A percentile compares a stretch with the other conserved stretches of the same genome.
phyloP scores from a whole-genome alignment of 371 early-diverging fungal genomes.

The Mucor circinelloides region DNA sequence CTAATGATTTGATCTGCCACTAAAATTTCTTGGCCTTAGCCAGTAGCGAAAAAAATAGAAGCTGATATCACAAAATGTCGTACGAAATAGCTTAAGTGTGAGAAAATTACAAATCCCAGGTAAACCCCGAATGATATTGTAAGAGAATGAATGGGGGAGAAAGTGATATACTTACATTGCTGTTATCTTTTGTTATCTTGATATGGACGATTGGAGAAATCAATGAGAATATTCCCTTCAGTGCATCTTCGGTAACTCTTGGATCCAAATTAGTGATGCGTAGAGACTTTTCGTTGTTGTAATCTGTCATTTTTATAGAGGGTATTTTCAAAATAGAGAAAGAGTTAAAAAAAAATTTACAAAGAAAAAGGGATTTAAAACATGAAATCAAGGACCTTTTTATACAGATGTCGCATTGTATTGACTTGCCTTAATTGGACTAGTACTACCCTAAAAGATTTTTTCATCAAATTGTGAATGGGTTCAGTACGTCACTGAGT shows the following conservation, averaged over 20 bases:
- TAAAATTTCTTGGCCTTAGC: neutral
- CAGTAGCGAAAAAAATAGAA: neutral
- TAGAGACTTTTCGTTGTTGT: slow-evolving; percentile 8
- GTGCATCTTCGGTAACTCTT: slow-evolving; percentile 15
- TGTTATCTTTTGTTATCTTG: slow-evolving; percentile 7
- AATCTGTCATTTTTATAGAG: slow-evolving; percentile 10
- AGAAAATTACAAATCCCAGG: slow-evolving; percentile 2
- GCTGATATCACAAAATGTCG: neutral
- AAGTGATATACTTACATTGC: slow-evolving; percentile 12
- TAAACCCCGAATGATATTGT: slow-evolving; percentile 4
- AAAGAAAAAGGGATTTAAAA: neutral
- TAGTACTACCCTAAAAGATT: neutral
- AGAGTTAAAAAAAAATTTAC: neutral
- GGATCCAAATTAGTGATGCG: slow-evolving; percentile 16
- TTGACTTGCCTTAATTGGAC: neutral
- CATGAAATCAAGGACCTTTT: neutral
- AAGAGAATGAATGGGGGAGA: neutral
- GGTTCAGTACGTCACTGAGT: neutral
- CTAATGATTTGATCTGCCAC: slow-evolving; percentile 7
- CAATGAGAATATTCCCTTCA: slow-evolving; percentile 11
- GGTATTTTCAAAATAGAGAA: neutral
- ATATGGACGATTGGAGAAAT: slow-evolving; percentile 13
- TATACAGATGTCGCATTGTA: neutral
- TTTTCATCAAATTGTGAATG: neutral
- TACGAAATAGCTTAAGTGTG: slow-evolving; percentile 3